These are phyloP conservation scores for Hibiscus tridactylites DNA, from an alignment of 345 rosid species.

Conservation along the genomic window DNA sequence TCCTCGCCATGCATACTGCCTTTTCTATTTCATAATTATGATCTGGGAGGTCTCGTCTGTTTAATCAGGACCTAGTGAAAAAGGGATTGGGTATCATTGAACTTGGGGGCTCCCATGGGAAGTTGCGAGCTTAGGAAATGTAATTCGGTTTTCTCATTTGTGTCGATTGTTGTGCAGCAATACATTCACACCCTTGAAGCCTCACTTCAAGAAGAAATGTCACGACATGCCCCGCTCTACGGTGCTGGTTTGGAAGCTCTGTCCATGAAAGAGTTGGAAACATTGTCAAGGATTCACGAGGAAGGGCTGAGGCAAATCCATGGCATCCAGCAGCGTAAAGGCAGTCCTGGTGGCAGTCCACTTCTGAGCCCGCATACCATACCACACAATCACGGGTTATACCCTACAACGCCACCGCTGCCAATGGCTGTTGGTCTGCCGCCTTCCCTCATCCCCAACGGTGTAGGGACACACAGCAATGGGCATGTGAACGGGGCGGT, in stretches of 20 bases:
- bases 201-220: conserved; percentile 7
- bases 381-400: conserved; percentile 63
- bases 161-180: conserved; percentile 41
- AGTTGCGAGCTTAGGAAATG: background rate
- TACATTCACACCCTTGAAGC: conserved; percentile 1
- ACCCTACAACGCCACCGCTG: conserved; percentile 48
- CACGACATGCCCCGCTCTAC: conserved; percentile 66
- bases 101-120: background rate
- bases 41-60: background rate
- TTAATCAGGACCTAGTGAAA: background rate
- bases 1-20: background rate
- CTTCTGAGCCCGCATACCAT: conserved; percentile 46
- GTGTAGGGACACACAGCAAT: conserved; percentile 68
- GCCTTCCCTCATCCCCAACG: conserved; percentile 56
- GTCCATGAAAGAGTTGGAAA: conserved; percentile 85
- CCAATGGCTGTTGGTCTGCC: conserved; percentile 68
- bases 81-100: background rate
- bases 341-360: conserved; percentile 67
- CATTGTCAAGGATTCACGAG: conserved; percentile 81
- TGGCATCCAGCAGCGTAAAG: conserved; percentile 59
- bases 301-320: conserved; percentile 91
- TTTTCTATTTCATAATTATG: background rate
- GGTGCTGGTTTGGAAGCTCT: conserved; percentile 90
- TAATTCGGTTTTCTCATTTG: background rate
- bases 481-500: conserved; percentile 71